Evolutionary conservation across 805 yeast genomes (phyloP).

Genomic region (Candida alai): DNA sequence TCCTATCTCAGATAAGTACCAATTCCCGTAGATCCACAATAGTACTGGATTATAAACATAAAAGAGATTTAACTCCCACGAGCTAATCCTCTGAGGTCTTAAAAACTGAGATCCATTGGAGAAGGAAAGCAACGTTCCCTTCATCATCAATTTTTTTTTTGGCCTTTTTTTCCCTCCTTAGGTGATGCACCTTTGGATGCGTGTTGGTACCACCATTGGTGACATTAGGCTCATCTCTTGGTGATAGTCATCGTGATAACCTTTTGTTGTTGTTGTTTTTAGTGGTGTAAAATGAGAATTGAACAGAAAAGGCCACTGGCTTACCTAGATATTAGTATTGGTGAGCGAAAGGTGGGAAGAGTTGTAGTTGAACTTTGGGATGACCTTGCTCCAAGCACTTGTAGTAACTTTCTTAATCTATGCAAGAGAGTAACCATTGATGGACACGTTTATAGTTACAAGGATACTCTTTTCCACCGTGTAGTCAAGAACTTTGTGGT

Average conservation of each 20-base stretch:
- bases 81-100: too few species aligned
- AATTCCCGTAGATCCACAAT: too few species aligned
- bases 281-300: constrained; percentile 34
- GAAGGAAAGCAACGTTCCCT: too few species aligned
- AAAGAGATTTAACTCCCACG: too few species aligned
- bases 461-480: constrained; percentile 53
- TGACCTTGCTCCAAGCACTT: constrained; percentile 54
- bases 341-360: constrained; percentile 46
- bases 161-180: neutral
- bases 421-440: constrained; percentile 29
- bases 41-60: too few species aligned
- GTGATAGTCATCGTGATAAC: too few species aligned
- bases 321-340: constrained; percentile 53
- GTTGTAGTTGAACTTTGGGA: constrained; percentile 53
- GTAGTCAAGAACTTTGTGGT: constrained; percentile 66
- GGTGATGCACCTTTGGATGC: too few species aligned
- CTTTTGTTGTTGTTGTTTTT: too few species aligned
- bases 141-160: constrained; percentile 2
- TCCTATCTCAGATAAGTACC: too few species aligned
- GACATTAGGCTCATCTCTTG: neutral
- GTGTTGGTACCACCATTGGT: too few species aligned
- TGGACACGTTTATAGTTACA: constrained; percentile 28
- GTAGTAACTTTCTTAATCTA: constrained; percentile 46
- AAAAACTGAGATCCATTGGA: too few species aligned
- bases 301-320: constrained; percentile 26